A percentile compares a stretch with the other conserved stretches of the same genome.
These are phyloP conservation scores for Annulohypoxylon nitens DNA, from an alignment of 495 filamentous ascomycete species.

Conservation along the genomic window DNA sequence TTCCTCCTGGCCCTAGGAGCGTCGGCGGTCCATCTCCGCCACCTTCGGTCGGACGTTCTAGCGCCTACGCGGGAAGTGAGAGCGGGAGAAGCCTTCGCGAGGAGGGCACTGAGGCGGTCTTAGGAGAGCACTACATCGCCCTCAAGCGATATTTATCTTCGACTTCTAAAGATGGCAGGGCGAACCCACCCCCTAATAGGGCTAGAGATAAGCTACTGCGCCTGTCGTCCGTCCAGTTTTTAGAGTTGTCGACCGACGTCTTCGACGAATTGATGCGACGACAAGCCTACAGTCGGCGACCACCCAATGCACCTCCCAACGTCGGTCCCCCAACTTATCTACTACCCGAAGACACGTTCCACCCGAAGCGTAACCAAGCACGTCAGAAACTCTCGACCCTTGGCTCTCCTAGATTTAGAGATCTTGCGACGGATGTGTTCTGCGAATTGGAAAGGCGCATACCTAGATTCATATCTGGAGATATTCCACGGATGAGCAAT, in stretches of 20 bases:
- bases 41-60: constrained; percentile 84
- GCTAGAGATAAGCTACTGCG: constrained; percentile 93
- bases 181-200: constrained; percentile 80
- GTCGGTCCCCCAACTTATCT: constrained; percentile 74
- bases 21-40: constrained; percentile 83
- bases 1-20: constrained; percentile 63
- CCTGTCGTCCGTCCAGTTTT: constrained; percentile 90
- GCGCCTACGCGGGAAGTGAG: constrained; percentile 72
- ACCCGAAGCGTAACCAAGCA: constrained; percentile 96
- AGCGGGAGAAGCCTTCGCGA: constrained; percentile 65
- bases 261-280: constrained; percentile 94
- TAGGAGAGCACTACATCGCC: constrained; percentile 85
- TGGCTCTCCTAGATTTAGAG: constrained; percentile 84
- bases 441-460: constrained; percentile 93
- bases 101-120: constrained; percentile 63
- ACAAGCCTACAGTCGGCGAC: constrained; percentile 69
- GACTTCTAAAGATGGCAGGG: constrained; percentile 78
- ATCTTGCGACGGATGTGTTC: constrained; percentile 95
- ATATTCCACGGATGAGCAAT: constrained; percentile 74
- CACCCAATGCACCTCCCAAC: constrained; percentile 67
- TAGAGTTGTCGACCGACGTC: constrained; percentile 96
- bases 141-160: constrained; percentile 81
- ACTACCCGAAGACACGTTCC: constrained; percentile 85
- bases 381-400: constrained; percentile 92
- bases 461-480: constrained; percentile 78